Base-by-base conservation (phyloP, 2,329 filamentous ascomycete species). In the Teratosphaeria epicoccoides region DNA sequence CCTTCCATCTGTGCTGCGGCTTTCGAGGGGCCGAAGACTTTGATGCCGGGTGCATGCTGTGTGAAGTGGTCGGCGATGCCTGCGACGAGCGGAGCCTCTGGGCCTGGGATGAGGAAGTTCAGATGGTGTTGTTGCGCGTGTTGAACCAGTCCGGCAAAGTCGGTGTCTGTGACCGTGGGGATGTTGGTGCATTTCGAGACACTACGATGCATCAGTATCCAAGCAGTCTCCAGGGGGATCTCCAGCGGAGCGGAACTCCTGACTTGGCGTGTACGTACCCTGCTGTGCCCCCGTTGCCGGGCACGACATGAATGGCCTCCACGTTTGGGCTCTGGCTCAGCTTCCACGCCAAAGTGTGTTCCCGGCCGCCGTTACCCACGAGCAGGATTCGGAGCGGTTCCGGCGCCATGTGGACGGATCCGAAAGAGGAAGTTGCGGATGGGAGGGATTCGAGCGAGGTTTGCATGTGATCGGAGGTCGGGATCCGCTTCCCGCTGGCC, bases 271-370 rank as follows among this genome's bases (percentile, higher is more conserved):
- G 37, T 48, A 65, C 65, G 58, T 66, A 68, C 66, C 61, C 62
- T 50, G 81, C 83, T 24, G 89, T 95, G 53, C 93, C 93, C 60
- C 91, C 91, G 70, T 97, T 97, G 56, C 91, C 91, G 54, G 79
- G 79, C 51, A 78, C 78, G 52, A 81, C 76, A 59, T 69, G 75
- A 66, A 97, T 91, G 61, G 82, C 78, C 63, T 88, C 82, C 55
- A 95, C 87, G 45, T 78, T 77, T 43, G 83, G 76, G 14, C 89
- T 95, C 69, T 95, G 85, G 65, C 84, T 82, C 56, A 97, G 76
- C 73, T 94, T 96, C 90, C 90, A 97, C 43, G 90, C 89, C 57
- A 96, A 79, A 46, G 90, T 88, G 71, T 97, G 89, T 73, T 98
- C 93, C 63, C 93, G 84, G 62, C 91, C 93, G 60, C 93, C 93